A percentile compares a stretch with the other conserved stretches of the same genome.
Evolutionary conservation across 495 filamentous ascomycete genomes (phyloP).

Genomic region (Lophium mytilinum): DNA sequence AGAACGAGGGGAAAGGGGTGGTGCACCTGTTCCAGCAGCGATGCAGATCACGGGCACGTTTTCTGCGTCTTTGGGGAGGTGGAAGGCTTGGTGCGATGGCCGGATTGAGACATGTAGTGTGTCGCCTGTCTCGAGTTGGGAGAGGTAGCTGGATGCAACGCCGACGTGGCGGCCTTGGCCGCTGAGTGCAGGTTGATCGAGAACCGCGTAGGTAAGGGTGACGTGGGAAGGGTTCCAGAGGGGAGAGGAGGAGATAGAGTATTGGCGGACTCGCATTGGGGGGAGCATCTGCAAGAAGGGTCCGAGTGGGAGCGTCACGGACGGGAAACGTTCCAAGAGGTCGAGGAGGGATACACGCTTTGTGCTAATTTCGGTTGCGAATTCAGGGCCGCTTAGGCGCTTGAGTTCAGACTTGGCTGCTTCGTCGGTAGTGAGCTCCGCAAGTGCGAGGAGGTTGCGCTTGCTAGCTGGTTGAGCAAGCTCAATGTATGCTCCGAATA

Average conservation of each 20-base stretch:
- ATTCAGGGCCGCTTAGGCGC: conserved; percentile 34
- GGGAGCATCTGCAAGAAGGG: conserved; percentile 61
- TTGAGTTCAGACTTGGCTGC: conserved; percentile 38
- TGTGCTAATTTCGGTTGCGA: conserved; percentile 36
- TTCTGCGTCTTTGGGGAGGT: conserved; percentile 40
- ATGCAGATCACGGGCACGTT: conserved; percentile 49
- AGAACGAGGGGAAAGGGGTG: conserved; percentile 2
- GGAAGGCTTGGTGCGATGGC: conserved; percentile 53
- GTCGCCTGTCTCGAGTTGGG: conserved; percentile 48
- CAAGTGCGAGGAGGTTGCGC: conserved; percentile 41
- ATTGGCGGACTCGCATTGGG: conserved; percentile 67
- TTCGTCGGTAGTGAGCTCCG: conserved; percentile 34
- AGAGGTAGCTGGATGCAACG: conserved; percentile 25
- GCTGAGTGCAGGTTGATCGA: conserved; percentile 46
- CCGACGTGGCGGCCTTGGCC: conserved; percentile 32
- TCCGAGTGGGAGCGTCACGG: conserved; percentile 49
- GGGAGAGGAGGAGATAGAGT: conserved; percentile 73
- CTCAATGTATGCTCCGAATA: conserved; percentile 65
- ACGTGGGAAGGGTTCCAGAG: conserved; percentile 48
- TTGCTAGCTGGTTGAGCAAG: conserved; percentile 60
- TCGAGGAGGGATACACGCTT: conserved; percentile 58
- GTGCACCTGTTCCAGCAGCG: conserved; percentile 24
- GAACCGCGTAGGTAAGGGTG: conserved; percentile 59
- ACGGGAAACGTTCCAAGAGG: conserved; percentile 51
- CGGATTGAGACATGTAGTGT: conserved; percentile 54